Conservation (phyloP, 805 yeast genomes). For the Nakazawaea populi region DNA sequence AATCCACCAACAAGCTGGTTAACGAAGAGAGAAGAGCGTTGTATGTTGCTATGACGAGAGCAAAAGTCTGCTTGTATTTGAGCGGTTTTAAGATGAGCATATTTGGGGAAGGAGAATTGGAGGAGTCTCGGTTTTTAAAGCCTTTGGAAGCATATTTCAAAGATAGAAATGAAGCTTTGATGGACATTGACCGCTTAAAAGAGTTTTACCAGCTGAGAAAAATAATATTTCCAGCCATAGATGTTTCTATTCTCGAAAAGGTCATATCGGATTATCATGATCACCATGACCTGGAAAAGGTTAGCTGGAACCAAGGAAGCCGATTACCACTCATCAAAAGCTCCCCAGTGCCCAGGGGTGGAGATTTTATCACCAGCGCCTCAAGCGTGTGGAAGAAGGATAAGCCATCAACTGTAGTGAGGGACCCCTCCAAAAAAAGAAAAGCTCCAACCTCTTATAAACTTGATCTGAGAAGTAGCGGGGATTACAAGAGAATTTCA, state of each 20-base stretch:
- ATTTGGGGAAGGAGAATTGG: conserved; percentile 1
- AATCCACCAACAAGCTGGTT: conserved; percentile 16
- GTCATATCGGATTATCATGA: neutral
- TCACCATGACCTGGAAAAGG: neutral
- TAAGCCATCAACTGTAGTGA: neutral
- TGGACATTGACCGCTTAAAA: neutral
- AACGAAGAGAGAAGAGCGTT: conserved; percentile 82
- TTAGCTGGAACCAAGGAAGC: neutral
- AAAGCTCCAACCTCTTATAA: neutral
- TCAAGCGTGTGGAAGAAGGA: neutral
- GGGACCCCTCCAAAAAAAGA: neutral
- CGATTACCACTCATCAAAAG: neutral
- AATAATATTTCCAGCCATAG: neutral
- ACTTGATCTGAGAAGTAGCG: no score
- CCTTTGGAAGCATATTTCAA: neutral
- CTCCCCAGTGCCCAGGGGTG: neutral
- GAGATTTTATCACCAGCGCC: neutral
- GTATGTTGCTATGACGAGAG: conserved; percentile 87
- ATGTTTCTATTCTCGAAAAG: neutral
- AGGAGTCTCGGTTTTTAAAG: conserved; percentile 7
- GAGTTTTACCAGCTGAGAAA: neutral
- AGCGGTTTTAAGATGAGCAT: neutral
- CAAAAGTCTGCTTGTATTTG: conserved; percentile 34
- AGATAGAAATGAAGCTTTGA: conserved; percentile 1
- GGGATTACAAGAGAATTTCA: no score